Conservation (phyloP, 2,329 filamentous ascomycete genomes). For the Curvularia verruculosa region DNA sequence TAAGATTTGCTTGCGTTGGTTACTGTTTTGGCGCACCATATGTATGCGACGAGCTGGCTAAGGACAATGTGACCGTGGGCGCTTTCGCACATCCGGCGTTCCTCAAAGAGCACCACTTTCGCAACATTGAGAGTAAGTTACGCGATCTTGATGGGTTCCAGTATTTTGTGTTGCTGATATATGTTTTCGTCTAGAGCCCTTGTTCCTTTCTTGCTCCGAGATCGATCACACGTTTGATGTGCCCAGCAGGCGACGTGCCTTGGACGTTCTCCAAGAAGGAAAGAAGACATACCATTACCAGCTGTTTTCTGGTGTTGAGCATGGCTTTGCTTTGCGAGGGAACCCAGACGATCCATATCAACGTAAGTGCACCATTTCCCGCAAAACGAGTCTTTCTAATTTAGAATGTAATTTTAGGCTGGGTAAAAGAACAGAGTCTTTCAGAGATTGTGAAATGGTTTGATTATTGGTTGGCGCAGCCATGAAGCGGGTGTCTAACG, state of each 20-base stretch:
- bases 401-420: slow-evolving; percentile 18
- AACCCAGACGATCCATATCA: slow-evolving; percentile 54
- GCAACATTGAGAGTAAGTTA: slow-evolving; percentile 41
- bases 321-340: slow-evolving; percentile 47
- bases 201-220: slow-evolving; percentile 56
- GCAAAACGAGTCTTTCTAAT: neutral
- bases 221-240: slow-evolving; percentile 54
- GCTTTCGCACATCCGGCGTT: slow-evolving; percentile 61
- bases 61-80: slow-evolving; percentile 49
- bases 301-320: slow-evolving; percentile 42
- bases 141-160: neutral
- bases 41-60: slow-evolving; percentile 52
- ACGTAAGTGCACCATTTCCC: slow-evolving; percentile 2
- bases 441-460: slow-evolving; percentile 32
- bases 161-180: neutral
- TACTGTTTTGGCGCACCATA: slow-evolving; percentile 53
- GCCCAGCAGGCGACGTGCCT: slow-evolving; percentile 48
- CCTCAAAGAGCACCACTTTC: slow-evolving; percentile 56
- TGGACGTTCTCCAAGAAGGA: slow-evolving; percentile 52
- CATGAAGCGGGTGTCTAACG: neutral
- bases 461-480: slow-evolving; percentile 21
- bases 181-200: slow-evolving; percentile 34
- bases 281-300: slow-evolving; percentile 47
- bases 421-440: slow-evolving; percentile 40
- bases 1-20: slow-evolving; percentile 52